Percentiles rank a stretch among this genome's conserved stretches.
Conservation (phyloP, 768 basidiomycete genomes). For the Pulveroboletus sp. region DNA sequence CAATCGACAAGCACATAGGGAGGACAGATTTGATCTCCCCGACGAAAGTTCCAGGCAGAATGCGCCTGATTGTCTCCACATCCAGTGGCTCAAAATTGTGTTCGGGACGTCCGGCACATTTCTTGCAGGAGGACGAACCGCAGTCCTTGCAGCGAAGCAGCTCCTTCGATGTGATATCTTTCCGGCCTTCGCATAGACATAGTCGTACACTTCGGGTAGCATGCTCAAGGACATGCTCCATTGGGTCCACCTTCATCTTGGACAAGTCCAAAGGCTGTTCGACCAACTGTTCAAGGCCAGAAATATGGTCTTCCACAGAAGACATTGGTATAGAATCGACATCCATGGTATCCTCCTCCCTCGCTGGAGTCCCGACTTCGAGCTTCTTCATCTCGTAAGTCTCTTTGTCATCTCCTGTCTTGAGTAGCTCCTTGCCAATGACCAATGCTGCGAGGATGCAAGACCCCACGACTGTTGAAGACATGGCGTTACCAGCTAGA, state of each 20-base stretch:
- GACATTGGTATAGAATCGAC: constrained; percentile 37
- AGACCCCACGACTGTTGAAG: constrained; percentile 91
- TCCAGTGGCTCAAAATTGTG: constrained; percentile 69
- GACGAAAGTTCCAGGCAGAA: constrained; percentile 72
- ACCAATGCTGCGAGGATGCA: constrained; percentile 83
- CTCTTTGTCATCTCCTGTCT: constrained; percentile 58
- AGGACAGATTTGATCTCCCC: constrained; percentile 73
- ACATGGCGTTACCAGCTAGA: constrained; percentile 97
- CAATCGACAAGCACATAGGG: constrained; percentile 80
- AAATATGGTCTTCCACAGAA: constrained; percentile 50
- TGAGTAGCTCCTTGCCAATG: constrained; percentile 62
- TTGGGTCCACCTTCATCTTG: constrained; percentile 42
- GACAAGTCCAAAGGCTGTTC: constrained; percentile 70
- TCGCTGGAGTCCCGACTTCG: constrained; percentile 25
- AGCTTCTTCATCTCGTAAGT: constrained; percentile 68
- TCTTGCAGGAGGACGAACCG: constrained; percentile 72
- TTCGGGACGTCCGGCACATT: constrained; percentile 88
- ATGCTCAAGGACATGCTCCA: constrained; percentile 55
- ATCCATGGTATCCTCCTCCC: constrained; percentile 44
- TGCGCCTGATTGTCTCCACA: constrained; percentile 49
- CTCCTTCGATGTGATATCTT: constrained; percentile 65
- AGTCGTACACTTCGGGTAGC: constrained; percentile 75
- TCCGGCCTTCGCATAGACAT: constrained; percentile 89
- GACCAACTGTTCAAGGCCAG: constrained; percentile 68
- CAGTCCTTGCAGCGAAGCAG: constrained; percentile 76